Base-by-base conservation (phyloP, 208 protist species). In the Vickermania spadyakhi region DNA sequence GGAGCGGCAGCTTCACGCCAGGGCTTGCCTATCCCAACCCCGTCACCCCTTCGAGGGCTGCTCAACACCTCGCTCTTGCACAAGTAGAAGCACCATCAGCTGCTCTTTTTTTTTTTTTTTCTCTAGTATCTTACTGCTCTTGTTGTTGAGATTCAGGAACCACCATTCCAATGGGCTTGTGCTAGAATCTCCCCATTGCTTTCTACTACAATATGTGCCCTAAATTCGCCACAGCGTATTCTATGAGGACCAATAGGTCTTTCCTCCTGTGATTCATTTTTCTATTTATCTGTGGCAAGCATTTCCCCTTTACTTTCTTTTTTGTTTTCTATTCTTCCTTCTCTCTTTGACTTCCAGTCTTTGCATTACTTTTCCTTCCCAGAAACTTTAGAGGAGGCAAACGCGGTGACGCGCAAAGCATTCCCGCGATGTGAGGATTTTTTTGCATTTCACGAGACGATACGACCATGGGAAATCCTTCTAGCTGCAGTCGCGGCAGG, bases 401-500 rank as follows among this genome's bases (percentile, higher is more conserved):
- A 89, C 58, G 14, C 52, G 22, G 53, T 61, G 23, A 89, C 89
- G 31, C 73, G 79, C 2, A 1, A 30, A 1, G 73, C 58, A 26
- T 93, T 89, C 60, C 73, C 52, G 22, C 68, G 53, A 21, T 77
- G 72, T 52, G 74, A 88, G 53, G 82, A 88, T 58, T n/a, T 72
- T 42, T 11, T 54, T 3, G 68, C 70, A 2, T 85, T 93, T 58
- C 59, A 67, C 2, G 58, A 45, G 18, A 45, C 36, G 18, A 18
- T 7, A 45, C 7, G 36, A 18, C 36, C 36, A 45, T 45, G 36
- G 36, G 36, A 45, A n/a, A 45, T 45, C 18, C 62, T 93, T 26
- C 71, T 93, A 1, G 63, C 80, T 3, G 60, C 75, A 41, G 73
- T 93, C 5, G 71, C 74, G 0, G 61, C 83, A 36, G 59, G 67